Percentiles rank a stretch among this genome's conserved stretches.
These are phyloP conservation scores for Chaetoscypha palmicola DNA, from an alignment of 2,329 filamentous ascomycete species.

Conservation along the genomic window DNA sequence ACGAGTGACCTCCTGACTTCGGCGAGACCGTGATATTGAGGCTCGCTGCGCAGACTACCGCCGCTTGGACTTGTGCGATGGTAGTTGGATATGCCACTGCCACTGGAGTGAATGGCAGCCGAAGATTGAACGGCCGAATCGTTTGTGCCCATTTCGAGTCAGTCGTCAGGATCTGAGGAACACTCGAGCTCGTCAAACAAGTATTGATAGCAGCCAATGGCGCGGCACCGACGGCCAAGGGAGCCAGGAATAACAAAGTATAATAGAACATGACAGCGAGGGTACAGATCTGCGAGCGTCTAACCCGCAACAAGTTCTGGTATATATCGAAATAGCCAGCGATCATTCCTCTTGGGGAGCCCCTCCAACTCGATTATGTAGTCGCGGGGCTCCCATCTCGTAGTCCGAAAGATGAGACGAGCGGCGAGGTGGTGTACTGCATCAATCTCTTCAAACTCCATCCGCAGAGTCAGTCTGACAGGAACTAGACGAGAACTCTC, in stretches of 20 bases:
- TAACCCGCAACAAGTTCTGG: no score
- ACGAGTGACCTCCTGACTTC: conserved; percentile 47
- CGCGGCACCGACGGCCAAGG: conserved; percentile 4
- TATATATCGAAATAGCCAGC: no score
- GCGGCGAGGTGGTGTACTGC: neutral
- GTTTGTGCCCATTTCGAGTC: conserved; percentile 9
- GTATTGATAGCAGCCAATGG: conserved; percentile 8
- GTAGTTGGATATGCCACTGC: conserved; percentile 12
- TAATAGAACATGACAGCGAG: conserved; percentile 6
- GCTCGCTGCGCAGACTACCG: conserved; percentile 40
- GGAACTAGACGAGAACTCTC: neutral
- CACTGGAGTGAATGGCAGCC: conserved; percentile 15
- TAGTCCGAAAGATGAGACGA: no score
- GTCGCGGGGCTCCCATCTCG: neutral
- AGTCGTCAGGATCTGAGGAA: conserved; percentile 12
- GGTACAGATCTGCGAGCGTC: no score
- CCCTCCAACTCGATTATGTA: conserved; percentile 1
- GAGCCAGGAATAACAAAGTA: conserved; percentile 5
- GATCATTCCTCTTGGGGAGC: no score
- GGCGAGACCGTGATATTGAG: conserved; percentile 40
- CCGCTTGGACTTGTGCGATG: conserved; percentile 33
- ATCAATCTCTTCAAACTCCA: neutral
- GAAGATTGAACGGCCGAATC: conserved; percentile 20
- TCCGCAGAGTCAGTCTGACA: neutral
- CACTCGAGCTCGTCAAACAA: conserved; percentile 12